Conservation (phyloP, 176 grass and related monocot species). For the Miscanthus lutarioriparius region DNA sequence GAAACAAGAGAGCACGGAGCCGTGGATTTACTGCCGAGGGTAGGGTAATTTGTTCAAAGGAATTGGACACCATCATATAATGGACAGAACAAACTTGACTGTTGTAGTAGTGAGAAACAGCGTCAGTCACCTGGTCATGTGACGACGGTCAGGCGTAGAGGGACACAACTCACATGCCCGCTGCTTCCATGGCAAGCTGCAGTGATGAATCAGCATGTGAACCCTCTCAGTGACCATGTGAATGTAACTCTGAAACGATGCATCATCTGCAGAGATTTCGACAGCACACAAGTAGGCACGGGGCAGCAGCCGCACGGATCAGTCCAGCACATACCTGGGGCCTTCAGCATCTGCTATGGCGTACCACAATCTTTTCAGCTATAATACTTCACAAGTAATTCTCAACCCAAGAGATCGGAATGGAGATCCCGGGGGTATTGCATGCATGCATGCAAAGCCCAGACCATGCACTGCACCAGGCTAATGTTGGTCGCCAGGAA, state of each 20-base stretch:
- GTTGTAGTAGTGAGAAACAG: not conserved
- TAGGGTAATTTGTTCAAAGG: not conserved
- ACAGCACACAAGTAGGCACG: conserved; percentile 27
- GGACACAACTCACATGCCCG: conserved; percentile 31
- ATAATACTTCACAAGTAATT: conserved; percentile 20
- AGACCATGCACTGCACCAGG: conserved; percentile 33
- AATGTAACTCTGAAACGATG: conserved; percentile 33
- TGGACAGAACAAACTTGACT: not conserved
- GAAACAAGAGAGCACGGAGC: not conserved
- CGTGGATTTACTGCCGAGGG: not conserved
- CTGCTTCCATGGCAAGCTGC: conserved; percentile 25
- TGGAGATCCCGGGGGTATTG: not conserved
- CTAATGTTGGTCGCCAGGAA: conserved; percentile 18
- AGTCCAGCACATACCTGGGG: conserved; percentile 46
- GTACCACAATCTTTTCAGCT: not conserved
- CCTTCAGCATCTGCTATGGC: conserved; percentile 25
- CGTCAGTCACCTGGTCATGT: conserved; percentile 28
- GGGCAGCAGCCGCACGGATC: conserved; percentile 20
- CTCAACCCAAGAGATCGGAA: conserved; percentile 31
- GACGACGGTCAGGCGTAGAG: conserved; percentile 19
- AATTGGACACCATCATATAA: not conserved
- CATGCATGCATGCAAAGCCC: conserved; percentile 24
- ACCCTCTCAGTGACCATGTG: conserved; percentile 46
- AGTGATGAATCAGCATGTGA: conserved; percentile 49
- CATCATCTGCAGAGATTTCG: conserved; percentile 1